Conservation (phyloP, 2,329 filamentous ascomycete genomes). For the Claviceps lovelessii region DNA sequence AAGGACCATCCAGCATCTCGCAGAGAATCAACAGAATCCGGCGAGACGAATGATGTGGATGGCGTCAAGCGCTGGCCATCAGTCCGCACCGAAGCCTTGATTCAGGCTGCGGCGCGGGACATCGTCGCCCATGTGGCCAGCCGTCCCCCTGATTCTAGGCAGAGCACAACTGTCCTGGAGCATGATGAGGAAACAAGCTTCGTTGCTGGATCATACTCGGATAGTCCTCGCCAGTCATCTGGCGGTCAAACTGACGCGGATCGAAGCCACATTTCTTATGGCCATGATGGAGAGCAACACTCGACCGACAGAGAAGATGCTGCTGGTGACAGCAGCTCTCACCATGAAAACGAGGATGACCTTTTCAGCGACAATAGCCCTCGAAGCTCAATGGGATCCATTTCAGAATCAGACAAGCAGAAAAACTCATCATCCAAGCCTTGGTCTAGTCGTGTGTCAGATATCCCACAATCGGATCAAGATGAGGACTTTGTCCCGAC, state of each 20-base stretch:
- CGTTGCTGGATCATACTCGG: constrained; percentile 12
- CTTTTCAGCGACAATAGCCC: constrained; percentile 45
- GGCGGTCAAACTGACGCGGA: constrained; percentile 11
- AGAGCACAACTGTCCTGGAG: constrained; percentile 8
- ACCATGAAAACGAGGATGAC: constrained; percentile 38
- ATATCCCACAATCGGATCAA: constrained; percentile 33
- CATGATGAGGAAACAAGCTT: constrained; percentile 10
- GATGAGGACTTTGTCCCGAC: constrained; percentile 37
- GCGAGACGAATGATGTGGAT: constrained; percentile 8
- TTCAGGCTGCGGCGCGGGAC: constrained; percentile 37
- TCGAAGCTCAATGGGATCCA: constrained; percentile 41
- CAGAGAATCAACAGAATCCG: constrained; percentile 7
- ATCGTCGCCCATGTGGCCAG: constrained; percentile 29
- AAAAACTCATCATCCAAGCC: constrained; percentile 13
- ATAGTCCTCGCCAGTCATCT: constrained; percentile 10
- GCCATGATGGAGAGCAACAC: constrained; percentile 8
- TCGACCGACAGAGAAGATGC: constrained; percentile 12
- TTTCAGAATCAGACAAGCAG: constrained; percentile 23
- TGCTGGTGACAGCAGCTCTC: constrained; percentile 33
- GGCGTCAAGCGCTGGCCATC: constrained; percentile 24
- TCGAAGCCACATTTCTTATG: constrained; percentile 8
- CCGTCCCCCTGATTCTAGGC: constrained; percentile 11
- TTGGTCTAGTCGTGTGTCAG: constrained; percentile 32
- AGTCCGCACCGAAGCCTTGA: constrained; percentile 34
- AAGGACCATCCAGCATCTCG: not conserved